Evolutionary conservation across 2,329 filamentous ascomycete species (phyloP).

Genomic region (Exophiala xenobiotica): DNA sequence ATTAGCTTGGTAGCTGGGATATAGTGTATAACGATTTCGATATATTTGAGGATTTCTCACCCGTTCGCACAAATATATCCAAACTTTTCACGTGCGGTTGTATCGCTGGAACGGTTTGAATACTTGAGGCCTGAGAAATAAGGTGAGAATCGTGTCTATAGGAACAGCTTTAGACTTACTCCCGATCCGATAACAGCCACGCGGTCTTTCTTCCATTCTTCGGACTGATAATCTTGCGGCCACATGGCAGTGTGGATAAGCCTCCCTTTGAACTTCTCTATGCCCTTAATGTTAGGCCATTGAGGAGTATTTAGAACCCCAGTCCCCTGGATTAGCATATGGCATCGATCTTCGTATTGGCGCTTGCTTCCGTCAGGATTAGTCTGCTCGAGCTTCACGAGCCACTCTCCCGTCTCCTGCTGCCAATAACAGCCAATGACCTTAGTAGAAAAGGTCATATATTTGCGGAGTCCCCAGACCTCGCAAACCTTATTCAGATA

Average conservation of each 20-base stretch:
- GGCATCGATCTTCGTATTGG: constrained; percentile 45
- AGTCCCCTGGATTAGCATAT: constrained; percentile 46
- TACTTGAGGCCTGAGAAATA: constrained; percentile 34
- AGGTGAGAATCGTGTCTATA: neutral
- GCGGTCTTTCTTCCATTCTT: constrained; percentile 43
- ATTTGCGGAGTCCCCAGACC: constrained; percentile 50
- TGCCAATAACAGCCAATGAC: constrained; percentile 51
- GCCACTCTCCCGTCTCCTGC: constrained; percentile 51
- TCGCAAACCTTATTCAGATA: constrained; percentile 52
- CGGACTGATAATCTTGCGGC: constrained; percentile 46
- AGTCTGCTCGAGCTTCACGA: constrained; percentile 46
- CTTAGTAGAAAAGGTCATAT: constrained; percentile 54
- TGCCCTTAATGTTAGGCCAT: constrained; percentile 35
- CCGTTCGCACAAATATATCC: constrained; percentile 49
- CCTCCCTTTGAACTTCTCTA: constrained; percentile 49
- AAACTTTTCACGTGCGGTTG: constrained; percentile 48
- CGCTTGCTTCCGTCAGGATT: constrained; percentile 34
- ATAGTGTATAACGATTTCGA: neutral
- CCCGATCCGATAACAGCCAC: constrained; percentile 49
- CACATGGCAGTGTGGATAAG: constrained; percentile 43
- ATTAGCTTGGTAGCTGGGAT: neutral
- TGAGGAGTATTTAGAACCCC: constrained; percentile 54
- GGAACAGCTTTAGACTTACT: constrained; percentile 33
- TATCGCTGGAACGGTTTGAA: constrained; percentile 51
- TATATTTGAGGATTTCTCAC: constrained; percentile 13